Conservation (phyloP, 1,284 basidiomycete genomes). For the Ganoderma boninense region DNA sequence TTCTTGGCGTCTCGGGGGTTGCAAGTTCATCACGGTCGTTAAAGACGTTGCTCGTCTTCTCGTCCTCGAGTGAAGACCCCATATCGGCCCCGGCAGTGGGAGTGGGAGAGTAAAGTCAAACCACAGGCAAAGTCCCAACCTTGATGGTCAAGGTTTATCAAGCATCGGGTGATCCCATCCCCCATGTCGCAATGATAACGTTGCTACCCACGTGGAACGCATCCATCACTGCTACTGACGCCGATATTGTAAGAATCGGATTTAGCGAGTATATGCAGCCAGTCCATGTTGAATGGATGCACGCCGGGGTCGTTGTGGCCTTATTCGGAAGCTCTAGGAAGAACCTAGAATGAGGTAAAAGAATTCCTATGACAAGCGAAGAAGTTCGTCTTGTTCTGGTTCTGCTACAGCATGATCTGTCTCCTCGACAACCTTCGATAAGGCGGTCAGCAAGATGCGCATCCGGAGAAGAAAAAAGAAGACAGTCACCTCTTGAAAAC, state of each 20-base stretch:
- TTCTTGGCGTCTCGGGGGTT: slow-evolving; percentile 6
- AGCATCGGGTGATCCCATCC: background rate
- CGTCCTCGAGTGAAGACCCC: slow-evolving; percentile 17
- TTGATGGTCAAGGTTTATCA: background rate
- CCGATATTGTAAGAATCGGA: background rate
- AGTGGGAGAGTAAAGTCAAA: background rate
- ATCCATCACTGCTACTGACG: background rate
- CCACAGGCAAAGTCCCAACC: background rate
- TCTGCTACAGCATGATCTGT: background rate
- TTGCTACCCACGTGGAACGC: background rate
- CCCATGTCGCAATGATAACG: background rate
- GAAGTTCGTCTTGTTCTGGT: background rate
- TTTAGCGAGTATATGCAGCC: too few species aligned
- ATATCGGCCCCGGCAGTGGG: slow-evolving; percentile 7
- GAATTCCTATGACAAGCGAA: background rate
- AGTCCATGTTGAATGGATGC: background rate
- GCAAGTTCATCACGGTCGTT: slow-evolving; percentile 5
- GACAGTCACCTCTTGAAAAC: slow-evolving; percentile 43
- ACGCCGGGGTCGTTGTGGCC: background rate
- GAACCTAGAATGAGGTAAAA: background rate
- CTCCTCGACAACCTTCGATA: slow-evolving; percentile 18
- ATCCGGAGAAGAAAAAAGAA: background rate
- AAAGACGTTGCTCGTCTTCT: slow-evolving; percentile 20
- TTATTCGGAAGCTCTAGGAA: background rate
- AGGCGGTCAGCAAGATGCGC: background rate